Percentiles rank a stretch among this genome's conserved stretches.
These are phyloP conservation scores for Rhodotorula sp. DNA, from an alignment of 1,284 basidiomycete species.

Conservation along the genomic window DNA sequence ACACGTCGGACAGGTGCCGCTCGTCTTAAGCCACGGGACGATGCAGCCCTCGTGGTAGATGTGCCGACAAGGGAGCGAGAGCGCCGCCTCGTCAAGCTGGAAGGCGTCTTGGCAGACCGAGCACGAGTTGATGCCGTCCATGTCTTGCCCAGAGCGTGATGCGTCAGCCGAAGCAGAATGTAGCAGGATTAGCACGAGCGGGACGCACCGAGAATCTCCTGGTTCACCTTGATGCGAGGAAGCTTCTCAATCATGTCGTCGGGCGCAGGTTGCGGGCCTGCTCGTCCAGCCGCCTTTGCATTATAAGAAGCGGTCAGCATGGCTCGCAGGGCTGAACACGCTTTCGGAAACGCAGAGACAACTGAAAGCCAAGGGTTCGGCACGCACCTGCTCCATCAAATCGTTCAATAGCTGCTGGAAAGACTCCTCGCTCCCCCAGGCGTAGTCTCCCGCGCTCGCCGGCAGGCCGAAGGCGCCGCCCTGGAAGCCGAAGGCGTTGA, in stretches of 20 bases:
- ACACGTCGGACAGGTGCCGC: slow-evolving; percentile 81
- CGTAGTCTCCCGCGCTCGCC: slow-evolving; percentile 32
- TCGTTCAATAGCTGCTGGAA: slow-evolving; percentile 40
- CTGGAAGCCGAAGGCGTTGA: slow-evolving; percentile 22
- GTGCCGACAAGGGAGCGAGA: slow-evolving; percentile 70
- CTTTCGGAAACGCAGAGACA: neutral
- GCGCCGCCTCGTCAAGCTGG: slow-evolving; percentile 39
- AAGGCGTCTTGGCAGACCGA: slow-evolving; percentile 48
- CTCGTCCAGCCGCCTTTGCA: slow-evolving; percentile 65
- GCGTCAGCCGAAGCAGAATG: too few species aligned
- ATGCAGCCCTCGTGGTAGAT: slow-evolving; percentile 80
- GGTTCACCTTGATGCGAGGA: slow-evolving; percentile 62
- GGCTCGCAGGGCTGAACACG: too few species aligned
- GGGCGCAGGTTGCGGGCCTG: slow-evolving; percentile 68
- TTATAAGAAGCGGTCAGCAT: slow-evolving; percentile 49
- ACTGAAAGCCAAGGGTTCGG: too few species aligned
- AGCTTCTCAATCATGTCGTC: slow-evolving; percentile 68
- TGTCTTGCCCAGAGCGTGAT: slow-evolving; percentile 47
- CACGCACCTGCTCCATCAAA: slow-evolving; percentile 35
- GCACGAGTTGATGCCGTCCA: slow-evolving; percentile 46
- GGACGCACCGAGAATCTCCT: slow-evolving; percentile 60
- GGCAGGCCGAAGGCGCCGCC: slow-evolving; percentile 15
- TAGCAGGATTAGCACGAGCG: neutral
- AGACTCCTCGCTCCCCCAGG: slow-evolving; percentile 27
- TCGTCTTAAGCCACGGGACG: slow-evolving; percentile 75